Evolutionary conservation across 1,139 yeast genomes (phyloP), one percentile per base, ranked within the genome.

Genomic region (Meyerozyma carpophila): DNA sequence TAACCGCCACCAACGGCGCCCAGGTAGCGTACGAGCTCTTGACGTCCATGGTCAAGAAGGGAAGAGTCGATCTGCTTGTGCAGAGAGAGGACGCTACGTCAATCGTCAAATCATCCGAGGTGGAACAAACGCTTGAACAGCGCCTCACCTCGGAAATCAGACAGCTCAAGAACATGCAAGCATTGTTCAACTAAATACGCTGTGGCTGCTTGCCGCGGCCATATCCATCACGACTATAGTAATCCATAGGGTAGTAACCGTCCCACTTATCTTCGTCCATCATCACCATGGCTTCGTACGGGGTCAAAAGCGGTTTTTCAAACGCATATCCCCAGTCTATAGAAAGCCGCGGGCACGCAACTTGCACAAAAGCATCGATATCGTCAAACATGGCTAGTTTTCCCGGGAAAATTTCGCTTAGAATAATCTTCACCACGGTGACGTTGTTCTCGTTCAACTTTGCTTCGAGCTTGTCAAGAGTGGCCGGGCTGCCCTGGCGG

Each of bases 261-360:
- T 75, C 76, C 81, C 95, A 89, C 66, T 75, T 78, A 56, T 90
- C 96, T 43, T 81, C 73, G 8, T 79, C 84, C 55, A 93, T 63
- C 74, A 90, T 77, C 4, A 91, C 96, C 90, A 88, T 90, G 0
- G 97, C 91, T 58, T 93, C 99, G 61, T 94, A 93, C 0, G 99
- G 98, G 0, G 98, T 91, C 45, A 93, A 66, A 39, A 93, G 69
- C 0, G 99, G 99, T 58, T 86, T 87, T 46, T 83, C 81, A 59
- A 93, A 93, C 0, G 98, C 98, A 61, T 94, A 93, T 1, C 99
- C 99, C 99, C 99, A 93, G 62, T 93, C 99, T 38, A 93, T 93
- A 2, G 96, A 88, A 43, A 93, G 70, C 53, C 99, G 72, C 0
- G 99, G 99, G 61, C 99, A 93, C 0, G 98, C 99, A 4, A 93